phyloP scores from a whole-genome alignment of 768 basidiomycete species.

The Leccinum pellstonianum region DNA sequence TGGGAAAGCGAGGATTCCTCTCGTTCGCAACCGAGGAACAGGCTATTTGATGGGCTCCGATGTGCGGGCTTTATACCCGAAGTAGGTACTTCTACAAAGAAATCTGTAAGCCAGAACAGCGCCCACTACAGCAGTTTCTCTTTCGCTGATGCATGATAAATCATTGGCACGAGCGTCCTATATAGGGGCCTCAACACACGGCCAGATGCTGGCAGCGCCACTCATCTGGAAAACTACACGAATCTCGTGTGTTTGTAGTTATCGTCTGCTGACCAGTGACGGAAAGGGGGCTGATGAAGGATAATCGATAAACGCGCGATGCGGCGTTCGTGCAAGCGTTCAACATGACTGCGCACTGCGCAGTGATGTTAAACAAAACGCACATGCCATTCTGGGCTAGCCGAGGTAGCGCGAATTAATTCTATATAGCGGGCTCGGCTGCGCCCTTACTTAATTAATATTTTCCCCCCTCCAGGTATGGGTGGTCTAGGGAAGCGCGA shows the following conservation, averaged over 20 bases:
- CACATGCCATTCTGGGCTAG: no score
- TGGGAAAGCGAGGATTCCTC: not conserved
- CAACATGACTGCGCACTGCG: no score
- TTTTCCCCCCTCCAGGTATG: no score
- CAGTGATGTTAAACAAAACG: no score
- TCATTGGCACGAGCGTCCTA: not conserved
- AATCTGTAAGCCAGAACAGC: not conserved
- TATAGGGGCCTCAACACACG: not conserved
- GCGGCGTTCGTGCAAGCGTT: constrained; percentile 79
- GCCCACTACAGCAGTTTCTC: not conserved
- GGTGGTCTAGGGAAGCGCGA: no score
- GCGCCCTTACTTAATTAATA: no score
- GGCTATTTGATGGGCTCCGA: not conserved
- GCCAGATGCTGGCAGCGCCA: not conserved
- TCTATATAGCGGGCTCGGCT: no score
- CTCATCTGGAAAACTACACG: not conserved
- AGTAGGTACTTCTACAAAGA: not conserved
- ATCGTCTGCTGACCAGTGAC: constrained; percentile 36
- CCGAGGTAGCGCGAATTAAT: no score
- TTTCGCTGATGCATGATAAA: not conserved
- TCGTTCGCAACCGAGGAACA: not conserved
- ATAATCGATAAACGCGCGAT: constrained; percentile 96
- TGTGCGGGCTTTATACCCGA: not conserved
- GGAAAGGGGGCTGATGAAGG: constrained; percentile 82
- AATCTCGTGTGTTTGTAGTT: not conserved